Evolutionary conservation across 1,284 basidiomycete species (phyloP).

Genomic region (Puccinia horiana): DNA sequence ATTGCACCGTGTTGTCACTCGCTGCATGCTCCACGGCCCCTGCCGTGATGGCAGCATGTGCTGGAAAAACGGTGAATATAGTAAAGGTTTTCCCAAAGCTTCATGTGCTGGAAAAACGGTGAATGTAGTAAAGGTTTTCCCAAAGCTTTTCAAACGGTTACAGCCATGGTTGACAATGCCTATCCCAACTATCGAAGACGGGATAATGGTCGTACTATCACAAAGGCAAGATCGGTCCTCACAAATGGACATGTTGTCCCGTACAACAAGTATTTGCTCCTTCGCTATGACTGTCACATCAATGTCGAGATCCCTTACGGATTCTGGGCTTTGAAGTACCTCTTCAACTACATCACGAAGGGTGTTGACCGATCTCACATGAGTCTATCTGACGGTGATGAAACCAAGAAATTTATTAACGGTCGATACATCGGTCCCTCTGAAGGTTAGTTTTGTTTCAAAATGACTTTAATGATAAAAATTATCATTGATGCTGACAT

Average conservation of each 20-base stretch:
- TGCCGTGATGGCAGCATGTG: slow-evolving; percentile 59
- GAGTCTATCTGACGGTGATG: background rate
- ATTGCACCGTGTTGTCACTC: slow-evolving; percentile 59
- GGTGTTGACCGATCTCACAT: slow-evolving; percentile 61
- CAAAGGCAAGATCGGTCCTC: slow-evolving; percentile 55
- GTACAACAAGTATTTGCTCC: slow-evolving; percentile 58
- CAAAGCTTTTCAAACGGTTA: slow-evolving; percentile 59
- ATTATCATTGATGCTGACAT: background rate
- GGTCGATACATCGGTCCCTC: slow-evolving; percentile 16
- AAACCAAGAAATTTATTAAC: background rate
- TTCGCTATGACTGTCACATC: slow-evolving; percentile 62
- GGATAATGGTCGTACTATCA: background rate
- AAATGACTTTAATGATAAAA: too few relatives aligned
- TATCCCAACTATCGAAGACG: slow-evolving; percentile 58
- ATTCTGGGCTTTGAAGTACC: slow-evolving; percentile 61
- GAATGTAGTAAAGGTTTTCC: slow-evolving; percentile 62
- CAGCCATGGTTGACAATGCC: slow-evolving; percentile 59
- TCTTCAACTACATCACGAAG: slow-evolving; percentile 64
- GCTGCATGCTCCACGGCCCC: slow-evolving; percentile 63
- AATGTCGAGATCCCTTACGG: slow-evolving; percentile 61
- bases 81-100: slow-evolving; percentile 61
- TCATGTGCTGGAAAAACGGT: slow-evolving; percentile 61
- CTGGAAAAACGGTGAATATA: slow-evolving; percentile 61
- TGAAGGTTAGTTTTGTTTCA: slow-evolving; percentile 8
- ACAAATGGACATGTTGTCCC: too few relatives aligned